Percentiles rank a stretch among this genome's conserved stretches.
These are phyloP conservation scores for Eucalyptus grandis DNA, from an alignment of 345 rosid species.

Conservation along the genomic window DNA sequence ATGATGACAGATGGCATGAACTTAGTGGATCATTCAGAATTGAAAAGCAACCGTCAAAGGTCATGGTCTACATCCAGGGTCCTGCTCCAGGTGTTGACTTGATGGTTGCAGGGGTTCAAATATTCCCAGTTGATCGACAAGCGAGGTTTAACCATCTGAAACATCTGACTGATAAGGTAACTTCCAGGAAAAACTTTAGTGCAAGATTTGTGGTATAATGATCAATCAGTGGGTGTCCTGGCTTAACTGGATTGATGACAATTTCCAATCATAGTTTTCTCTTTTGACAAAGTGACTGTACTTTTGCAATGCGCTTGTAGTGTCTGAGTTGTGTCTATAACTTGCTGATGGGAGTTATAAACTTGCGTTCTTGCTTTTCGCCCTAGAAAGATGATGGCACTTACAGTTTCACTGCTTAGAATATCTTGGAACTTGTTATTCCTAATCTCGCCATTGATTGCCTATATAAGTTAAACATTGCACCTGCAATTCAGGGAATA, in stretches of 20 bases:
- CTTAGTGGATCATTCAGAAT: no score
- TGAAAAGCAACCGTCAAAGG: not conserved
- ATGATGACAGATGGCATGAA: no score
- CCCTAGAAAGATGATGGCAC: not conserved
- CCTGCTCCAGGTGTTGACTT: conserved; percentile 83
- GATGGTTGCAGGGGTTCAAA: conserved; percentile 80
- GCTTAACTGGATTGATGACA: not conserved
- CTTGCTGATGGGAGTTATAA: conserved; percentile 32
- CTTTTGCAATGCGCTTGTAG: not conserved
- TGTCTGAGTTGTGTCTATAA: not conserved
- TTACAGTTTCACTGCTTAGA: not conserved
- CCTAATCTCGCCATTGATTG: not conserved
- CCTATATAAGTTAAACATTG: not conserved
- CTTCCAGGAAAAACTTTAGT: conserved; percentile 1
- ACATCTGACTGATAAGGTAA: conserved; percentile 66
- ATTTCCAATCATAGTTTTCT: not conserved
- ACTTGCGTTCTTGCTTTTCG: not conserved
- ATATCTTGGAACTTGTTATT: not conserved
- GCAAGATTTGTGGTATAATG: not conserved
- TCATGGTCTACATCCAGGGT: conserved; percentile 85
- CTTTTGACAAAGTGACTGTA: not conserved
- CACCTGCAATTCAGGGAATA: not conserved
- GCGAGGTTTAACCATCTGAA: conserved; percentile 56
- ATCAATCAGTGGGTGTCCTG: not conserved
- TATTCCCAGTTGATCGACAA: conserved; percentile 63